These are phyloP conservation scores for Colletotrichum sp. DNA, from an alignment of 2,329 filamentous ascomycete genomes.

Conservation along the genomic window DNA sequence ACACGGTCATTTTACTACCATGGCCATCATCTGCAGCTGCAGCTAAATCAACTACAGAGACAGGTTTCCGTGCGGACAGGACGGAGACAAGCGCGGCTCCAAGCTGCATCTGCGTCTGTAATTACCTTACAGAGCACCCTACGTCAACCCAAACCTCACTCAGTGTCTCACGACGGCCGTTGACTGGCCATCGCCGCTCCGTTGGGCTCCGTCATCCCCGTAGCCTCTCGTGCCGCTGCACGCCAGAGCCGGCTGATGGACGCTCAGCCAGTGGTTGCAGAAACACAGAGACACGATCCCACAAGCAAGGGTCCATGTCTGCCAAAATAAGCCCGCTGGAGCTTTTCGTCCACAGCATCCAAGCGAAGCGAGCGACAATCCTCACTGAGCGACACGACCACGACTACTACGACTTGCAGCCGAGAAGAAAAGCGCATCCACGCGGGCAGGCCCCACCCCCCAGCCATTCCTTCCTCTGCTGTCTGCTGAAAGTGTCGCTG, in stretches of 20 bases:
- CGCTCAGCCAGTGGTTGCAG: slow-evolving; percentile 15
- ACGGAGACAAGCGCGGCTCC: not conserved
- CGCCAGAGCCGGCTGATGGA: not conserved
- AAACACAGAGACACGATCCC: slow-evolving; percentile 10
- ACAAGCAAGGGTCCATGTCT: slow-evolving; percentile 16
- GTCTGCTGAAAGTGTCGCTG: not conserved
- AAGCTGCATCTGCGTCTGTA: not conserved
- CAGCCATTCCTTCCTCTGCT: slow-evolving; percentile 5
- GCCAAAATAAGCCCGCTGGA: not conserved
- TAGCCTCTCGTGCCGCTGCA: not conserved
- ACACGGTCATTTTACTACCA: not conserved
- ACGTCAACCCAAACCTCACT: not conserved
- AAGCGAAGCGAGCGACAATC: not conserved
- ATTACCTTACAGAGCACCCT: not conserved
- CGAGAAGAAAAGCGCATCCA: not conserved
- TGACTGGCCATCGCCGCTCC: slow-evolving; percentile 13
- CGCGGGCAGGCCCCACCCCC: not conserved
- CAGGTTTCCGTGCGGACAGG: not conserved
- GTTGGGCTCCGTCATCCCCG: not conserved
- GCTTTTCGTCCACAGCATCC: not conserved
- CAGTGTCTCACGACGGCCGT: slow-evolving; percentile 11
- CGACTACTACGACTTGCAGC: not conserved
- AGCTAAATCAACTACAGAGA: not conserved
- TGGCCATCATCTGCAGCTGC: not conserved
- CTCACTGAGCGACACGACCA: not conserved